Base-by-base conservation (phyloP, 2,329 filamentous ascomycete genomes). In the Orbilia javanica region DNA sequence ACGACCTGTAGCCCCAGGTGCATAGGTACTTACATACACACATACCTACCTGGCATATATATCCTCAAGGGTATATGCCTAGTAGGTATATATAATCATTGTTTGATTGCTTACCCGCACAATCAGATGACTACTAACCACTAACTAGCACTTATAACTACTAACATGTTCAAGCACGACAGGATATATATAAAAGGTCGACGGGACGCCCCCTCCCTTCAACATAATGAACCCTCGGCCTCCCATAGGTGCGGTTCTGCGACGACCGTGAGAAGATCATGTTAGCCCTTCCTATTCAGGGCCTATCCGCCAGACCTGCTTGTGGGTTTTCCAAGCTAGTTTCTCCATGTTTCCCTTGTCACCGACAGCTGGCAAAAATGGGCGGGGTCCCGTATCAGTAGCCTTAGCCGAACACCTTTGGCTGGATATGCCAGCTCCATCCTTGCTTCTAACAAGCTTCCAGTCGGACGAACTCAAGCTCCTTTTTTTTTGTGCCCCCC, bases 351-450 rank as follows among this genome's bases (percentile, higher is more conserved):
- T 71, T 71, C 63, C 55, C 64, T 69, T 65, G 66, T 70, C 72
- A 69, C 18, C 53, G 60, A 71, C 66, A 77, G 73, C 66, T 77
- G 73, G 73, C 73, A 71, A 55, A 66, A 74, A 74, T 67, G 70
- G 62, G 70, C 27, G 44, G 63, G 67, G 67, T 70, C 73, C 73
- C 52, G 42, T 77, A 62, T 71, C 73, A 77, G 73, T 71, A 77
- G 66, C 60, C 66, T 71, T 70, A 77, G 62, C 73, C 73, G 73
- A 77, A 71, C 66, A 62, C 42, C 60, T 60, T 63, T 52, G 57
- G 20, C 50, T 63, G 60, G 44, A 55, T 53, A 31, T 60, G 60
- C 66, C 57, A 77, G 66, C 66, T 77, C 60, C 42, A 77, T 66
- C 65, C 65, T 60, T 57, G 53, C 25, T 25, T 57, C 18, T 22